A percentile compares a stretch with the other conserved stretches of the same genome.
phyloP scores from a whole-genome alignment of 23 red algal species.

The Cyanidium caldarium region DNA sequence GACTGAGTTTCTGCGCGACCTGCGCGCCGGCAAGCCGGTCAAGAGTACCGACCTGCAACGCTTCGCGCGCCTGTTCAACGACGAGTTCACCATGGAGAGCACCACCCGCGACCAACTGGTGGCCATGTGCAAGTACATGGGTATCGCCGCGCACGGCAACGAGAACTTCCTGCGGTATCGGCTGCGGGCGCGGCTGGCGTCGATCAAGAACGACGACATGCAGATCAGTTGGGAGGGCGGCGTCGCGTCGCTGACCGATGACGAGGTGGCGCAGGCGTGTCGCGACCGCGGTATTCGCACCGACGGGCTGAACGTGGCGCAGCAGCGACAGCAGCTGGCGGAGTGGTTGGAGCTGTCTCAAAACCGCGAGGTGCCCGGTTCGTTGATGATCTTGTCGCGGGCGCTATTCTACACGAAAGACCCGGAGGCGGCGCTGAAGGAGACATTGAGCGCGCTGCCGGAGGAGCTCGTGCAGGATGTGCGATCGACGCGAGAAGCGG shows the following conservation, averaged over 20 bases:
- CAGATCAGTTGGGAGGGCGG: conserved; percentile 97
- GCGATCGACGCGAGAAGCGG: not conserved
- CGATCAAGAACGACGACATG: conserved; percentile 95
- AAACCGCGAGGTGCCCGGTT: conserved; percentile 71
- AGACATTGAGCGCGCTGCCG: conserved; percentile 62
- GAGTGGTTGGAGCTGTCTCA: conserved; percentile 95
- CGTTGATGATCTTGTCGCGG: conserved; percentile 73
- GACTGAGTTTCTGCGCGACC: conserved; percentile 54
- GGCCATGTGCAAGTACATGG: conserved; percentile 99
- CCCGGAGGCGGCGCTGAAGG: conserved; percentile 35
- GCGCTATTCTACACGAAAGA: conserved; percentile 64
- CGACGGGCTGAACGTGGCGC: conserved; percentile 12
- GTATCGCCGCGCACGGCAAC: conserved; percentile 64
- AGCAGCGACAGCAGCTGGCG: conserved; percentile 35
- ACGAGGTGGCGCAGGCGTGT: conserved; percentile 81
- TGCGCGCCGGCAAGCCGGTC: conserved; percentile 57
- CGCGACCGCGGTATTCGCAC: conserved; percentile 82
- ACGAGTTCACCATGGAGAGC: conserved; percentile 82
- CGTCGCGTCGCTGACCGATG: conserved; percentile 66
- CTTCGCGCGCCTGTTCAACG: conserved; percentile 80
- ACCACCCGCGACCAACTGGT: conserved; percentile 68
- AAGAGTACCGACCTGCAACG: conserved; percentile 39
- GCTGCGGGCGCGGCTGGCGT: conserved; percentile 53
- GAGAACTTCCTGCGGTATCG: conserved; percentile 73
- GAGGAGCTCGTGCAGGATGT: conserved; percentile 75